Evolutionary conservation across 1,284 basidiomycete species (phyloP), one percentile per base, ranked within the genome.

Genomic region (Ceratobasidium sp.): DNA sequence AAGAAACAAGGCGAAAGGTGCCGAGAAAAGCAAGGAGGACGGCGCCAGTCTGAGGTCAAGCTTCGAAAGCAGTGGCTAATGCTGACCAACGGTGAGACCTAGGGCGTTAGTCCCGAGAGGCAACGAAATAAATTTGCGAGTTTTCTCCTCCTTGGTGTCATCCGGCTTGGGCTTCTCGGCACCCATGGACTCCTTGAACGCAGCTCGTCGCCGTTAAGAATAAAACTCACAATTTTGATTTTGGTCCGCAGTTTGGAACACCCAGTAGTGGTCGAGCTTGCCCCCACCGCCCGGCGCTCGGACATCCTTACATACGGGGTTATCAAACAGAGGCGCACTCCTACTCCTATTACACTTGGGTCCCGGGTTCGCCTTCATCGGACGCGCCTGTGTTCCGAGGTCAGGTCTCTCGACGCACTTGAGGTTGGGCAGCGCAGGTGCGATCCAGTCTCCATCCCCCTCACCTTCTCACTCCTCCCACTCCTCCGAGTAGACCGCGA

Each of bases 391-490:
- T 82, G 92, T 89, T 81, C 98, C 98, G 81, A 98, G 99, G 56
- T 98, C 98, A 79, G 96, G 90, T 75, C 91, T 96, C 75, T 91
- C 92, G 78, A 91, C 87, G 81, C 97, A 98, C 83, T 92, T 93
- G 80, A 96, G 94, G 88, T 98, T 98, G 78, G 89, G 85, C 75
- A 99, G 87, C 76, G 89, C 90, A 33, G 97, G 96, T 11, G 96
- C 89, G 76, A 98, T 89, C 96, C 96, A 99, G 82, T 99, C 97
- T 83, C 98, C 98, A 80, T 99, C 97, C 83, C 99, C 97, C 83
- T 99, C 98, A 79, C 99, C 94, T 81, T 98, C 97, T 98, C 98
- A 99, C 84, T 99, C 98, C 82, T 99, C 97, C 33, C 98, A 98
- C 89, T 99, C 99, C 85, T 92, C 90, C 59, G 96, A 93, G 79